Percentiles rank a stretch among this genome's conserved stretches.
phyloP scores from a whole-genome alignment of 139 green algal species.

The Chlamydomonas incerta region DNA sequence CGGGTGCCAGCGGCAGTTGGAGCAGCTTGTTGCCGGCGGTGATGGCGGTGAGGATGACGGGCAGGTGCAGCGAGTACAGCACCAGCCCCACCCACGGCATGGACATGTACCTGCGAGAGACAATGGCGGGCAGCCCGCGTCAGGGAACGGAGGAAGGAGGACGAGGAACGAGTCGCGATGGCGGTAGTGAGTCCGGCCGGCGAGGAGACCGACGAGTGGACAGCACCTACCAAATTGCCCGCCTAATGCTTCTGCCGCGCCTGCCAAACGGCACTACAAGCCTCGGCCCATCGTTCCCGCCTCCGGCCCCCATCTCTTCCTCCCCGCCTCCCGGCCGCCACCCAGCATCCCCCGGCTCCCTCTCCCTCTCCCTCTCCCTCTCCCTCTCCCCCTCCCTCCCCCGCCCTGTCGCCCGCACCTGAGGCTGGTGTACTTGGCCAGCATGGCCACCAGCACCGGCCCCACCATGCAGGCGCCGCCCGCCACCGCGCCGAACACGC shows the following conservation, averaged over 20 bases:
- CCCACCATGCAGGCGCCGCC: conserved; percentile 64
- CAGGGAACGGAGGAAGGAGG: too few relatives aligned
- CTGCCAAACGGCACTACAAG: too few relatives aligned
- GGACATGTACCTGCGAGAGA: conserved; percentile 48
- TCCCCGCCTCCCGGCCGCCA: too few relatives aligned
- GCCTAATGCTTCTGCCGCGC: too few relatives aligned
- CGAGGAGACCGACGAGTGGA: too few relatives aligned
- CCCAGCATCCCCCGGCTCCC: too few relatives aligned
- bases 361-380: not conserved
- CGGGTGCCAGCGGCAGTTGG: not conserved
- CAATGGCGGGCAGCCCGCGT: too few relatives aligned
- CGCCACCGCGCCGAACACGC: conserved; percentile 59
- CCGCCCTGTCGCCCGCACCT: conserved; percentile 8
- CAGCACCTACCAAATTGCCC: too few relatives aligned
- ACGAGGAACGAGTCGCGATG: too few relatives aligned
- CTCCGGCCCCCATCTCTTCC: too few relatives aligned
- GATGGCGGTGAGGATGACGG: conserved; percentile 47
- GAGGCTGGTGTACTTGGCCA: conserved; percentile 46
- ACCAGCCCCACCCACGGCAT: conserved; percentile 56
- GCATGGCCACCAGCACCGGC: conserved; percentile 52
- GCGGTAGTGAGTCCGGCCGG: too few relatives aligned
- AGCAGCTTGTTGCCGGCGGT: conserved; percentile 35
- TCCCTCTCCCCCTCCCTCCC: not conserved
- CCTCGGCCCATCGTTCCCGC: too few relatives aligned
- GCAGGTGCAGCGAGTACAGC: conserved; percentile 61